A percentile compares a stretch with the other conserved stretches of the same genome.
phyloP scores from a whole-genome alignment of 371 early-diverging fungal species.

The Syncephalis fuscata region DNA sequence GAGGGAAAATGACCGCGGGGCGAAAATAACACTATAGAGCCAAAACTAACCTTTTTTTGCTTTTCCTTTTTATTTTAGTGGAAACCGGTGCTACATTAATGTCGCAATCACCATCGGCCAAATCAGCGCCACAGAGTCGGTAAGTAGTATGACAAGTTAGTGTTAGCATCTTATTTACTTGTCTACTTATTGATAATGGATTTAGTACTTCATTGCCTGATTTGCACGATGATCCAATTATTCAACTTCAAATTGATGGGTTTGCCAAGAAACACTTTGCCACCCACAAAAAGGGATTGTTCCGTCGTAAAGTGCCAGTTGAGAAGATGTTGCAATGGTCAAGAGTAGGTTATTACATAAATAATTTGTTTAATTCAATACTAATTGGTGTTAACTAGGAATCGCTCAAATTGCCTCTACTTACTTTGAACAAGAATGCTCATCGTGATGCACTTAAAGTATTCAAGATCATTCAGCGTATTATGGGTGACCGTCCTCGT shows the following conservation, averaged over 20 bases:
- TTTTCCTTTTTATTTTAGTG: too few relatives aligned
- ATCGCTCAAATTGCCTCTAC: constrained; percentile 56
- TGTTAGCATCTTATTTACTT: too few relatives aligned
- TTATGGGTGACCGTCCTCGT: constrained; percentile 60
- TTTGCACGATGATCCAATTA: constrained; percentile 45
- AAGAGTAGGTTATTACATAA: constrained; percentile 20
- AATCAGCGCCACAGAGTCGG: too few relatives aligned
- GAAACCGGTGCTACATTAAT: too few relatives aligned
- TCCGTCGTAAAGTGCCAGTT: constrained; percentile 70
- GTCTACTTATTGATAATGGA: too few relatives aligned
- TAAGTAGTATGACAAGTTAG: too few relatives aligned
- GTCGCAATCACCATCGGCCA: too few relatives aligned
- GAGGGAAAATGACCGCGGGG: too few relatives aligned
- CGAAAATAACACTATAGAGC: too few relatives aligned
- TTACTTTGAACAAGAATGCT: constrained; percentile 55
- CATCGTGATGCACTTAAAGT: constrained; percentile 72
- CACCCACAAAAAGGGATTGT: constrained; percentile 71
- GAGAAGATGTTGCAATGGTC: constrained; percentile 72
- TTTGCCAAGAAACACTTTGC: constrained; percentile 87
- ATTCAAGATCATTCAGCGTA: constrained; percentile 66
- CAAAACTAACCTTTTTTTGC: too few relatives aligned
- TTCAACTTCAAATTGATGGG: constrained; percentile 70
- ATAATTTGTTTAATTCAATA: background rate
- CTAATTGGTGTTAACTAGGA: constrained; percentile 23
- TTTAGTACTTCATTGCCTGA: constrained; percentile 27